Conservation (phyloP, 2,329 filamentous ascomycete genomes). For the Paecilomyces niveus region DNA sequence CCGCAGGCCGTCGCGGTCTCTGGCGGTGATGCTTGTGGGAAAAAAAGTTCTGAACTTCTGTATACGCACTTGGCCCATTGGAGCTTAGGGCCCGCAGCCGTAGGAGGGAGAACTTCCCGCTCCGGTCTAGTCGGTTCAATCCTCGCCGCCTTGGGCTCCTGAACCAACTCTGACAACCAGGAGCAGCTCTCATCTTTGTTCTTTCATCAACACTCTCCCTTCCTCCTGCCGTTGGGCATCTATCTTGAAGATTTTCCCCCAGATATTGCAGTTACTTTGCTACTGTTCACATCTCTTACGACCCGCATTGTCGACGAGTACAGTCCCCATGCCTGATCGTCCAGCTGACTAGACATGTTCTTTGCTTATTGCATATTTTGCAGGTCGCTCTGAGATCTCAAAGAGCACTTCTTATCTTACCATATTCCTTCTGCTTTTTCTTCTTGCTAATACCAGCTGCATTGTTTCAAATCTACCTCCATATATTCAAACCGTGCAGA, state of each 20-base stretch:
- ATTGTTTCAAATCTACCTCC: not conserved
- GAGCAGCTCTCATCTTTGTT: not conserved
- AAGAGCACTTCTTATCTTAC: not conserved
- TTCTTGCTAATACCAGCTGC: not conserved
- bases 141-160: constrained; percentile 2
- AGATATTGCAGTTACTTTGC: not conserved
- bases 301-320: not conserved
- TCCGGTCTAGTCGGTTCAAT: constrained; percentile 25
- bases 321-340: not conserved
- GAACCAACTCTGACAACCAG: not conserved
- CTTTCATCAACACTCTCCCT: not conserved
- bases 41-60: constrained; percentile 35
- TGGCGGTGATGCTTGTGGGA: constrained; percentile 24
- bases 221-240: not conserved
- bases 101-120: constrained; percentile 4
- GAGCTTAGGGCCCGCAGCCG: constrained; percentile 15
- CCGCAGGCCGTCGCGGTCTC: constrained; percentile 16
- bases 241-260: not conserved
- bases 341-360: not conserved
- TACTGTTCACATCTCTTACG: not conserved
- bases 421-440: not conserved
- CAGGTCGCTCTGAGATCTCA: not conserved
- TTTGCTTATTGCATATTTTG: not conserved
- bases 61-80: constrained; percentile 22
- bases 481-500: not conserved